Evolutionary conservation across 1,139 yeast species (phyloP).

Genomic region (Zygoascus sp.): DNA sequence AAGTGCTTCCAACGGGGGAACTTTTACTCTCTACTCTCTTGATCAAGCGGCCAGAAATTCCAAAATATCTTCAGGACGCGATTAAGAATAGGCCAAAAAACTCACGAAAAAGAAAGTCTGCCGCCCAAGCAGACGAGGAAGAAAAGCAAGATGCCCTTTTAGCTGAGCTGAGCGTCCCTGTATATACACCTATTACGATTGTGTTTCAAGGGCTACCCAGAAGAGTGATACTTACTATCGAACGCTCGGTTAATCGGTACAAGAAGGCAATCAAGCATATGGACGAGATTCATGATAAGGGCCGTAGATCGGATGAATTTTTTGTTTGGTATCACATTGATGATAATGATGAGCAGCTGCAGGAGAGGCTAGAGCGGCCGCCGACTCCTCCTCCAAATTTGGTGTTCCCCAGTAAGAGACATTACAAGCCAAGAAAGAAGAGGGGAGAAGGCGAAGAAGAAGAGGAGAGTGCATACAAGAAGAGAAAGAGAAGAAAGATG

Average conservation of each 20-base stretch:
- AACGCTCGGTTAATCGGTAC: conserved; percentile 59
- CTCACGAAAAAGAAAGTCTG: conserved; percentile 19
- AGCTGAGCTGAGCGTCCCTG: conserved; percentile 25
- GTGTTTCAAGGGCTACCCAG: conserved; percentile 59
- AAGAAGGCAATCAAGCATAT: conserved; percentile 56
- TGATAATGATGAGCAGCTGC: conserved; percentile 61
- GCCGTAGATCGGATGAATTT: conserved; percentile 56
- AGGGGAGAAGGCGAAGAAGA: conserved; percentile 18
- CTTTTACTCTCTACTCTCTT: conserved; percentile 61
- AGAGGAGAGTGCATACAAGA: conserved; percentile 11
- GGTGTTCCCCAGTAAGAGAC: conserved; percentile 29
- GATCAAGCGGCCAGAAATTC: conserved; percentile 38
- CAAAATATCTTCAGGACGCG: conserved; percentile 25
- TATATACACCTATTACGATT: conserved; percentile 57
- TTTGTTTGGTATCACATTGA: conserved; percentile 84
- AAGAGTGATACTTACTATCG: conserved; percentile 62
- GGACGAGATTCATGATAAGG: conserved; percentile 56
- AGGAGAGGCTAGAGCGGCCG: conserved; percentile 29
- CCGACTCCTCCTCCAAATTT: conserved; percentile 31
- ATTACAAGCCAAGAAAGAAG: conserved; percentile 28
- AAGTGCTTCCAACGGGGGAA: conserved; percentile 50
- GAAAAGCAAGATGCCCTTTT: conserved; percentile 18
- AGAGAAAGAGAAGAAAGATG: conserved; percentile 9
- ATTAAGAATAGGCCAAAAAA: conserved; percentile 29
- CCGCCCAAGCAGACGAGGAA: conserved; percentile 19